These are phyloP conservation scores for Phytopythium kandeliae DNA, from an alignment of 352 stramenopile genomes.

Conservation along the genomic window DNA sequence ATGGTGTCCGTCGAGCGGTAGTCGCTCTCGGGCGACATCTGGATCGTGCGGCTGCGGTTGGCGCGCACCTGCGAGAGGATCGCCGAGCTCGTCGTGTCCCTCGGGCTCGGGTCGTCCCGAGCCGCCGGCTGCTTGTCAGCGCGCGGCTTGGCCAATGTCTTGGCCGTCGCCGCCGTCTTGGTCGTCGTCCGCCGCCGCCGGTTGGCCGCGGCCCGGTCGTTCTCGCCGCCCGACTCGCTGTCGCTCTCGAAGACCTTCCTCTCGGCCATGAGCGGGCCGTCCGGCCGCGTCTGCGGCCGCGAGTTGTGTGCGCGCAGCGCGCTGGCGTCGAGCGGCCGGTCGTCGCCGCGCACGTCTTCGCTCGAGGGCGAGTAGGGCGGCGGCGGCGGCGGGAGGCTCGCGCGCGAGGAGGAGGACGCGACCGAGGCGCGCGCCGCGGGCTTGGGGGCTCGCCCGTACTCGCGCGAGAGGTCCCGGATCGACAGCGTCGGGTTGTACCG, in stretches of 20 bases:
- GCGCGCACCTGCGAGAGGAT: constrained; percentile 40
- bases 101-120: constrained; percentile 3
- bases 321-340: constrained; percentile 14
- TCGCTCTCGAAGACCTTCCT: constrained; percentile 1
- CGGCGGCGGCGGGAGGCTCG: constrained; percentile 12
- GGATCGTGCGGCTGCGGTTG: constrained; percentile 36
- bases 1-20: constrained; percentile 21
- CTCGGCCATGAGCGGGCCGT: not conserved
- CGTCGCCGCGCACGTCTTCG: constrained; percentile 16
- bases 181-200: not conserved
- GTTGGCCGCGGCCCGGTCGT: constrained; percentile 5
- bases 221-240: not conserved
- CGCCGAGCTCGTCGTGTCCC: constrained; percentile 26
- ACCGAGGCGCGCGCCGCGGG: no score
- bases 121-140: no score
- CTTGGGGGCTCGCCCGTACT: constrained; percentile 2
- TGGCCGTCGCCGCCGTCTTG: not conserved
- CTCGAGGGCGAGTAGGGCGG: constrained; percentile 16
- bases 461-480: constrained; percentile 12
- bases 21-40: constrained; percentile 28
- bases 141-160: no score
- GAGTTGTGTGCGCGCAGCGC: constrained; percentile 18
- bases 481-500: constrained; percentile 29
- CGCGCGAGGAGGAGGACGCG: not conserved
- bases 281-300: not conserved